A percentile compares a stretch with the other conserved stretches of the same genome.
These are phyloP conservation scores for Kentomonas sorsogonicus DNA, from an alignment of 208 protist species.

Conservation along the genomic window DNA sequence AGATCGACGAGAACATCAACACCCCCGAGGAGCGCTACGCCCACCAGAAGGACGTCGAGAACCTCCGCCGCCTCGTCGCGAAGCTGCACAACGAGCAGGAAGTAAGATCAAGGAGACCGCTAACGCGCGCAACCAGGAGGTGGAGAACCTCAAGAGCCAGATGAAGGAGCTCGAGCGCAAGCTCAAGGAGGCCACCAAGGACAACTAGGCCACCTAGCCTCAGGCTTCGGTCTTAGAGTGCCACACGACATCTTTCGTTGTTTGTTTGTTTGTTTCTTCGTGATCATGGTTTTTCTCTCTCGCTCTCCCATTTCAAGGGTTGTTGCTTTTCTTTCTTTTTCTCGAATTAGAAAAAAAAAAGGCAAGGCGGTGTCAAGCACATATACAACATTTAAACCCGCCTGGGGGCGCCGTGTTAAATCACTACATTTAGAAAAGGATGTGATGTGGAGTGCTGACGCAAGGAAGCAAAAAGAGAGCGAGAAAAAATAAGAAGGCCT, in stretches of 20 bases:
- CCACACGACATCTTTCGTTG: no score
- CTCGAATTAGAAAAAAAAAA: constrained; percentile 14
- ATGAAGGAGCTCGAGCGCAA: constrained; percentile 33
- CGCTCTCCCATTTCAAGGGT: no score
- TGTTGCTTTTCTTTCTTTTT: no score
- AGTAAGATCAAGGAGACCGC: no score
- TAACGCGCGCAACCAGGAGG: no score
- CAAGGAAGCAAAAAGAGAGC: background rate
- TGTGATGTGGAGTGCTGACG: background rate
- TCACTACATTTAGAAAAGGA: background rate
- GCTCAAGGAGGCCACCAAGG: background rate
- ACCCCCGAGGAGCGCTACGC: constrained; percentile 82
- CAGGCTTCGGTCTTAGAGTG: no score
- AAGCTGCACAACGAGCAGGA: constrained; percentile 43
- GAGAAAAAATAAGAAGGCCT: background rate
- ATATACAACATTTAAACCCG: constrained; percentile 7
- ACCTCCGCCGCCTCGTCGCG: constrained; percentile 44
- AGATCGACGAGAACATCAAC: constrained; percentile 77
- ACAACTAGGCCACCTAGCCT: background rate
- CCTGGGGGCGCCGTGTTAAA: background rate
- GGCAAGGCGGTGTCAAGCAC: constrained; percentile 6
- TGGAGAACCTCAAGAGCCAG: constrained; percentile 47
- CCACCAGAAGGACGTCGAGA: constrained; percentile 44
- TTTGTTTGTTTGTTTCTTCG: no score
- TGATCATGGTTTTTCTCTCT: no score